These are phyloP conservation scores for Hypoxylon sp. DNA, from an alignment of 2,329 filamentous ascomycete genomes.

Conservation along the genomic window DNA sequence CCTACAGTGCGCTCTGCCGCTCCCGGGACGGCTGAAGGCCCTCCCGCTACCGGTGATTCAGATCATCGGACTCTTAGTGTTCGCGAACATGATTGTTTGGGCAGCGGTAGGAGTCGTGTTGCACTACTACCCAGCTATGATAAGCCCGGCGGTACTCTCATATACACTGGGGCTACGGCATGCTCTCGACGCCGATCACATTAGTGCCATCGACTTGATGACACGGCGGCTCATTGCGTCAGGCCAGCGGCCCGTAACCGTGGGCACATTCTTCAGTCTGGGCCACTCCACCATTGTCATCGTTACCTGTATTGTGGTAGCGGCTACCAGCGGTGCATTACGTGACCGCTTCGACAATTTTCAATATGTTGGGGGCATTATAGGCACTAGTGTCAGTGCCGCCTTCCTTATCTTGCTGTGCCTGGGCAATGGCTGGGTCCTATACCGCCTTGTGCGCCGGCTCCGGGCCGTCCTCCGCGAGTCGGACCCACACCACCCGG, in stretches of 20 bases:
- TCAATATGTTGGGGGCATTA: constrained; percentile 84
- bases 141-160: constrained; percentile 85
- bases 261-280: constrained; percentile 94
- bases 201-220: constrained; percentile 90
- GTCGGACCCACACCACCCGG: constrained; percentile 53
- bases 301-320: constrained; percentile 90
- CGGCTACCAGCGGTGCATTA: constrained; percentile 88
- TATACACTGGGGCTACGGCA: constrained; percentile 93
- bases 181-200: constrained; percentile 97
- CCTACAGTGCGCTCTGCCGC: constrained; percentile 28
- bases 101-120: constrained; percentile 67
- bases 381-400: constrained; percentile 89
- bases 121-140: constrained; percentile 71
- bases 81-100: constrained; percentile 70
- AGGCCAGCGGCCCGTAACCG: constrained; percentile 88
- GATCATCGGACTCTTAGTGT: constrained; percentile 66
- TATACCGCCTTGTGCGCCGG: constrained; percentile 81
- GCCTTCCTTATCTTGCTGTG: constrained; percentile 87
- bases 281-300: constrained; percentile 95
- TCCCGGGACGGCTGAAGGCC: constrained; percentile 46
- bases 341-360: constrained; percentile 86
- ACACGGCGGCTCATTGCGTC: constrained; percentile 89
- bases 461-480: constrained; percentile 72
- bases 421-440: constrained; percentile 86
- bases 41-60: constrained; percentile 57